Base-by-base conservation (phyloP, 805 yeast species). In the Candida argentea region DNA sequence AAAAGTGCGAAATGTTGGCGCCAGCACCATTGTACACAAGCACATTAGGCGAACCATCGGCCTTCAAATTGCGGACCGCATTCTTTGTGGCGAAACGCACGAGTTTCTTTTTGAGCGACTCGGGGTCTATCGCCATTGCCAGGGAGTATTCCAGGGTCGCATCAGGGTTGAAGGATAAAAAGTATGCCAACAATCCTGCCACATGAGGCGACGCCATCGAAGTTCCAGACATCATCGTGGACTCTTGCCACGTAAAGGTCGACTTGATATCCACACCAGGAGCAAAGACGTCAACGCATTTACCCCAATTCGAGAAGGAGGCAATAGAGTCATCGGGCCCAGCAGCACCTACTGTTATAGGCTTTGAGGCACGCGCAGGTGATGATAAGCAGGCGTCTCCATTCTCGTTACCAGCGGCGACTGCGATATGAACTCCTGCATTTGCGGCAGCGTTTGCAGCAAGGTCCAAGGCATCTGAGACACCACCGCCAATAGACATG, bases 141-240 rank as follows among this genome's bases (percentile, higher is more conserved):
- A 61, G 55, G 38, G 70, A 65, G 50, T 69, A 81, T 49, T 72
- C 73, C 28, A 86, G 76, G 27, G 66, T 72, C 9, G 74, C 53
- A 25, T 70, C 79, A 40, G 95, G 94, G 60, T 81, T 84, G 55
- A 86, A 70, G 5, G 94, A 79, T 51, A 87, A 64, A 61, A 73
- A 89, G 68, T 89, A 89, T 6, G 95, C 72, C 48, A 86, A 73
- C 53, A 89, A 67, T 43, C 98, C 98, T 35, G 86, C 78, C 42
- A 87, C 87, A 50, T 86, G 95, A 25, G 98, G 97, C 21, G 96
- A 81, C 14, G 97, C 95, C 98, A 89, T 89, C 10, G 97, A 89
- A 7, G 96, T 89, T 59, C 98, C 98, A 21, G 94, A 81, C 52
- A 82, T 65, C 22, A 83, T 73, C 25, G 91, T 86, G 40, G 89